Base-by-base conservation (phyloP, 2,329 filamentous ascomycete species). In the Aureobasidium sp. region DNA sequence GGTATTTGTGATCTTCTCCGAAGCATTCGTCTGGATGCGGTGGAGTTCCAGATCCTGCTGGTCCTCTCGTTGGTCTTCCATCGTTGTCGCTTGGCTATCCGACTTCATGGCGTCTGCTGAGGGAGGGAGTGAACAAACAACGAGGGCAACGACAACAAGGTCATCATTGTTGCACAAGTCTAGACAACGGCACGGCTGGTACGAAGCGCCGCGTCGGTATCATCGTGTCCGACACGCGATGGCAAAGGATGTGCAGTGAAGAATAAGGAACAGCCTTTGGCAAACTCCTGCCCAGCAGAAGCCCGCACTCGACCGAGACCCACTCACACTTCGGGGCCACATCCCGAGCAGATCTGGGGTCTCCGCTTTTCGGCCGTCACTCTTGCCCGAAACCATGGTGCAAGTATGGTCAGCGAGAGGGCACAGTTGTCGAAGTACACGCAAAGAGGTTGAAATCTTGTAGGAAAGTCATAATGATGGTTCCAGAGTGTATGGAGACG, bases 101-200 rank as follows among this genome's bases (percentile, higher is more conserved):
- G 57, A 49, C 44, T 49, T 60, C 41, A 39, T 51, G 44, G 44
- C 31, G 44, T 36, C 6, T 37, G 27, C 27, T 47, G 55, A 9
- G 37, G 55, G 53, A 47, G 25, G 5, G 6, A n/a, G 9, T 25
- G 29, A 5, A 25, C 27, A 25, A 5, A 25, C 22, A 47, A 1
- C 29, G n/a, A 12, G 55, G 55, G 55, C 41, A 58, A 36, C 41
- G 55, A 58, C 55, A 37, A 58, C 29, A 48, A 58, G 55, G 55
- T 58, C 27, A 58, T 48, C 15, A 25, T 37, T 44, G 14, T 27
- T 34, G 22, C 53, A 44, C n/a, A 31, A n/a, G 17, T 8, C 37
- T 15, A 47, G 34, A 27, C 25, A 57, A 57, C 53, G 53, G 53
- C 37, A 47, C 53, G 53, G 53, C 53, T 45, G 22, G 12, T 11